A percentile compares a stretch with the other conserved stretches of the same genome.
Evolutionary conservation across 805 yeast species (phyloP).

Genomic region (Torulaspora gathmanii): DNA sequence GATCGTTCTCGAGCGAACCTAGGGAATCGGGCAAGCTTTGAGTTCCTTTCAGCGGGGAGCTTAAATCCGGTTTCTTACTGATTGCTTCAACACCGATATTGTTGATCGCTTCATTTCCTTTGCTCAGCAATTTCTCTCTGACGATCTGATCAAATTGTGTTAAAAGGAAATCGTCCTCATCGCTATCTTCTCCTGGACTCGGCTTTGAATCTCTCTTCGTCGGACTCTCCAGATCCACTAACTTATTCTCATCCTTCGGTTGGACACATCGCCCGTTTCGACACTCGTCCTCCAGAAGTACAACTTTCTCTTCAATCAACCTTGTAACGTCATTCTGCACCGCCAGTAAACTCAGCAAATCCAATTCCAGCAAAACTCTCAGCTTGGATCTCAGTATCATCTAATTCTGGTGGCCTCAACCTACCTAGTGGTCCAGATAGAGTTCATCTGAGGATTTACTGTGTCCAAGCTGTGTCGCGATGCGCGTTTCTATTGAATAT

Average conservation of each 20-base stretch:
- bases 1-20: slow-evolving; percentile 1
- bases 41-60: slow-evolving; percentile 14
- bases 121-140: slow-evolving; percentile 7
- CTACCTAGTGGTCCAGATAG: not conserved
- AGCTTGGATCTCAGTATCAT: slow-evolving; percentile 11
- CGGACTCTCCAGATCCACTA: not conserved
- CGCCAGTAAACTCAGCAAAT: slow-evolving; percentile 19
- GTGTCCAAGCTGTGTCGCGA: not conserved
- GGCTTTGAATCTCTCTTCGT: not conserved
- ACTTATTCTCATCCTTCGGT: not conserved
- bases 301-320: slow-evolving; percentile 13
- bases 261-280: not conserved
- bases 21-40: slow-evolving; percentile 9
- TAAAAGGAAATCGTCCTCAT: slow-evolving; percentile 22
- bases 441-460: not conserved
- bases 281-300: not conserved
- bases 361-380: slow-evolving; percentile 13
- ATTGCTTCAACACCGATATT: not conserved
- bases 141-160: slow-evolving; percentile 22
- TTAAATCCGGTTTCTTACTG: slow-evolving; percentile 8
- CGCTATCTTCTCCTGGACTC: slow-evolving; percentile 8
- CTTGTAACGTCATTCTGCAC: slow-evolving; percentile 24
- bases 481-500: not conserved
- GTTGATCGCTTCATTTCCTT: not conserved
- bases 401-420: not conserved